These are phyloP conservation scores for Lindgomyces ingoldianus DNA, from an alignment of 495 filamentous ascomycete genomes.

Conservation along the genomic window DNA sequence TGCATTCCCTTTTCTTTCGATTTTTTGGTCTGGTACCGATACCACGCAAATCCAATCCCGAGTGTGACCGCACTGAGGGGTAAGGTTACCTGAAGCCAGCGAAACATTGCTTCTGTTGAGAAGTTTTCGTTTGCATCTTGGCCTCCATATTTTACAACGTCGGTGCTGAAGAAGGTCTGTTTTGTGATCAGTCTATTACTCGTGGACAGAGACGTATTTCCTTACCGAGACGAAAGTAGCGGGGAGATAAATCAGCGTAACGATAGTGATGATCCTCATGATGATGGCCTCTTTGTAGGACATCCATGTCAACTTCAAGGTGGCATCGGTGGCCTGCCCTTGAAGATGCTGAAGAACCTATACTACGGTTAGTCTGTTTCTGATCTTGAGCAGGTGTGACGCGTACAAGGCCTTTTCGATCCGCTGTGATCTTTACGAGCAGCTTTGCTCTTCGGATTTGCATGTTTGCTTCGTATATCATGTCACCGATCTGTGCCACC, in stretches of 20 bases:
- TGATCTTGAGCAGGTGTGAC: background rate
- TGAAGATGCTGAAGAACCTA: conserved; percentile 45
- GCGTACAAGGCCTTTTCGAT: conserved; percentile 47
- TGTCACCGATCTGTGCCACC: conserved; percentile 41
- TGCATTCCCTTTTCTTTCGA: conserved; percentile 3
- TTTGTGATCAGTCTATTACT: conserved; percentile 13
- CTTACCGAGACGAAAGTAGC: conserved; percentile 52
- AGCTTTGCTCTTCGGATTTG: conserved; percentile 44
- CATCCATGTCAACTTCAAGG: conserved; percentile 42
- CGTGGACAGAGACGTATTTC: background rate
- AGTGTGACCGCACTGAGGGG: conserved; percentile 45
- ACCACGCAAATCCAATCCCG: conserved; percentile 4
- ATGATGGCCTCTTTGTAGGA: conserved; percentile 48
- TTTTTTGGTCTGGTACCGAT: conserved; percentile 8
- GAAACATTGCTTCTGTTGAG: conserved; percentile 44
- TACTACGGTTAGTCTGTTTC: background rate
- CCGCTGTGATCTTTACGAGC: conserved; percentile 42
- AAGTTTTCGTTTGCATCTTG: conserved; percentile 40
- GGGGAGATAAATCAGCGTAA: conserved; percentile 50
- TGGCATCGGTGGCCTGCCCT: conserved; percentile 43
- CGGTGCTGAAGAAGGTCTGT: conserved; percentile 52
- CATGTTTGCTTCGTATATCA: conserved; percentile 46
- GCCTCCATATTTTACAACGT: conserved; percentile 50
- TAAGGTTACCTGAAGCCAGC: conserved; percentile 51
- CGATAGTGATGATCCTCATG: conserved; percentile 49